These are phyloP conservation scores for Rugosomyces carneus DNA, from an alignment of 1,284 basidiomycete species.

Conservation along the genomic window DNA sequence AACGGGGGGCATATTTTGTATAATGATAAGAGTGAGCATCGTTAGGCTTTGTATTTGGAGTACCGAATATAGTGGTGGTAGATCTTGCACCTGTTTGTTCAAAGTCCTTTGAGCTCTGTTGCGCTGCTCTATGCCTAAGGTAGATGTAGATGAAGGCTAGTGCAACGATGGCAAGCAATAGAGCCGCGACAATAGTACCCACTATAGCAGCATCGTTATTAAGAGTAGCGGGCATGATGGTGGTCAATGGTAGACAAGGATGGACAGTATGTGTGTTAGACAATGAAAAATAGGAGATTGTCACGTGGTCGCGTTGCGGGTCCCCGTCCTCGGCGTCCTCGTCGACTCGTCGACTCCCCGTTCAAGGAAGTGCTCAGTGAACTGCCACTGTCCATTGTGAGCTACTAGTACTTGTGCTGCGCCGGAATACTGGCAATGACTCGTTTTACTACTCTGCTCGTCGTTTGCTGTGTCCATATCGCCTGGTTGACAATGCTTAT, in stretches of 20 bases:
- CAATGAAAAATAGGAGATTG: too few relatives aligned
- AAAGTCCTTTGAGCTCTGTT: constrained; percentile 10
- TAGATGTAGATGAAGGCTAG: constrained; percentile 17
- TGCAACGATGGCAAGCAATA: constrained; percentile 15
- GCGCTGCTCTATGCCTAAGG: neutral
- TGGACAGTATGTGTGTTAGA: too few relatives aligned
- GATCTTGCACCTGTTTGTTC: constrained; percentile 7
- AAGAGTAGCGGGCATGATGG: neutral
- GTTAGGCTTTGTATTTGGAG: neutral
- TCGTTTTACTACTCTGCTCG: too few relatives aligned
- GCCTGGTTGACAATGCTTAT: too few relatives aligned
- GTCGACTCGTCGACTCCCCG: too few relatives aligned
- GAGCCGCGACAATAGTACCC: constrained; percentile 20
- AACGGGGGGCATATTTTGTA: constrained; percentile 6
- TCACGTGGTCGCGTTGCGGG: too few relatives aligned
- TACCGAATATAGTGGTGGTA: neutral
- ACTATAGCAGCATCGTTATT: constrained; percentile 17
- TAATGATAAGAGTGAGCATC: constrained; percentile 4
- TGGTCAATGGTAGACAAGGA: neutral
- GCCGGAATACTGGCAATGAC: too few relatives aligned
- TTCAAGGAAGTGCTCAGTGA: too few relatives aligned
- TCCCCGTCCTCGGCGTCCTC: too few relatives aligned
- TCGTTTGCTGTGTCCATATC: too few relatives aligned
- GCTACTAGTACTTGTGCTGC: too few relatives aligned
- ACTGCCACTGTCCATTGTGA: too few relatives aligned